Percentiles rank a stretch among this genome's conserved stretches.
Evolutionary conservation across 768 basidiomycete genomes (phyloP).

Genomic region (Boletus rufocinnamomeus): DNA sequence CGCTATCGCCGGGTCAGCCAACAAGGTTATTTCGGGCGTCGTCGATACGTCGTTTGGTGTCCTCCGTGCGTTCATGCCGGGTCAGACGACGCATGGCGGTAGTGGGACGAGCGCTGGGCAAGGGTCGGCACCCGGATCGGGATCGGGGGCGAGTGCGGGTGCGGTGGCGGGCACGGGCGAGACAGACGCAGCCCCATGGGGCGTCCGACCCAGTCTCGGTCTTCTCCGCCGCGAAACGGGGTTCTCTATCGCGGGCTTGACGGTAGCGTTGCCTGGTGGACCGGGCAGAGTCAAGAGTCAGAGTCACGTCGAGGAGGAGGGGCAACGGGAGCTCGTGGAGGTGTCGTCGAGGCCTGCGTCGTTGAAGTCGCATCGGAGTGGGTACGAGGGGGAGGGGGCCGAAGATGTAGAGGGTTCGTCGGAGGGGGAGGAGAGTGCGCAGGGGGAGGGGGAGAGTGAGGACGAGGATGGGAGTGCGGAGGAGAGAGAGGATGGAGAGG

Average conservation of each 20-base stretch:
- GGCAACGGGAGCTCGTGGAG: constrained; percentile 55
- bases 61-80: constrained; percentile 73
- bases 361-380: constrained; percentile 34
- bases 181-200: constrained; percentile 24
- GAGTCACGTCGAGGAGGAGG: constrained; percentile 33
- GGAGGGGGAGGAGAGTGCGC: background rate
- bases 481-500: constrained; percentile 31
- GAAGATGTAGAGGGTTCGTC: constrained; percentile 22
- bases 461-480: constrained; percentile 28
- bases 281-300: constrained; percentile 12
- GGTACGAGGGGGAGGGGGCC: constrained; percentile 12
- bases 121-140: background rate
- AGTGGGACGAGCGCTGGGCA: constrained; percentile 21
- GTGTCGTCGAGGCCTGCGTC: constrained; percentile 54
- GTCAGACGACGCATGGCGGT: constrained; percentile 20
- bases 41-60: constrained; percentile 91
- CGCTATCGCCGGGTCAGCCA: constrained; percentile 79
- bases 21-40: constrained; percentile 76
- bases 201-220: constrained; percentile 56
- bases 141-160: background rate
- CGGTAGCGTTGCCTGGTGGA: constrained; percentile 57
- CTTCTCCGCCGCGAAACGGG: constrained; percentile 72
- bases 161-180: constrained; percentile 1
- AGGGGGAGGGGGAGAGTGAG: constrained; percentile 12
- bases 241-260: constrained; percentile 81